Conservation (phyloP, 306 rosid genomes). For the Clitoria ternatea region DNA sequence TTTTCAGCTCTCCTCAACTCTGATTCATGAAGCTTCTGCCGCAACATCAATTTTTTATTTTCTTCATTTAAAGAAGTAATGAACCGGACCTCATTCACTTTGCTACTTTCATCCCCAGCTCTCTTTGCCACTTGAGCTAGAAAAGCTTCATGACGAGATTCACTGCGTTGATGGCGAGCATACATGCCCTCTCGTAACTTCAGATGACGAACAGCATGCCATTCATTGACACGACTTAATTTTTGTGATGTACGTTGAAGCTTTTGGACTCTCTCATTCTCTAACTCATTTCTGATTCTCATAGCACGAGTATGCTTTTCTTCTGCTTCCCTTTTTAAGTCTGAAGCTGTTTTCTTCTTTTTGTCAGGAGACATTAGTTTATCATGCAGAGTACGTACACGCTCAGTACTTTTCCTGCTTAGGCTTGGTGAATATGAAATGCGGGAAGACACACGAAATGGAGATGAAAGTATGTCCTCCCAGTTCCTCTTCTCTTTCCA, state of each 20-base stretch:
- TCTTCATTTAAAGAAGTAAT: constrained; percentile 94
- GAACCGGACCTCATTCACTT: constrained; percentile 96
- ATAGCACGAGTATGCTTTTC: constrained; percentile 96
- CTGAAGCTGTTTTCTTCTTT: constrained; percentile 81
- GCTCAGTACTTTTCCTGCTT: constrained; percentile 87
- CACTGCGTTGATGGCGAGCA: constrained; percentile 97
- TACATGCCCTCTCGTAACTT: constrained; percentile 94
- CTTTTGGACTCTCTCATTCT: constrained; percentile 94
- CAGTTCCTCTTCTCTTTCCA: constrained; percentile 98
- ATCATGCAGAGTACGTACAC: constrained; percentile 86
- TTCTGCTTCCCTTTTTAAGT: constrained; percentile 87
- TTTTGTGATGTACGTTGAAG: constrained; percentile 91
- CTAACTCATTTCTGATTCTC: constrained; percentile 91
- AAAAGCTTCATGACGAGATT: constrained; percentile 95
- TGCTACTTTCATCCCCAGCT: constrained; percentile 99
- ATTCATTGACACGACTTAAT: constrained; percentile 78
- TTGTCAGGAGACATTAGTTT: constrained; percentile 96
- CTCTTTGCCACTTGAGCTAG: constrained; percentile 96
- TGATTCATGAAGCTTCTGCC: constrained; percentile 96
- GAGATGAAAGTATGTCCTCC: constrained; percentile 93
- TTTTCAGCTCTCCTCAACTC: constrained; percentile 98
- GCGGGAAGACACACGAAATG: constrained; percentile 78
- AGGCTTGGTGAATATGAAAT: constrained; percentile 77
- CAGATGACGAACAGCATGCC: constrained; percentile 90
- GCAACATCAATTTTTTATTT: constrained; percentile 81